Evolutionary conservation across 129 eudicot genomes (phyloP).

Genomic region (Artemisia annua): DNA sequence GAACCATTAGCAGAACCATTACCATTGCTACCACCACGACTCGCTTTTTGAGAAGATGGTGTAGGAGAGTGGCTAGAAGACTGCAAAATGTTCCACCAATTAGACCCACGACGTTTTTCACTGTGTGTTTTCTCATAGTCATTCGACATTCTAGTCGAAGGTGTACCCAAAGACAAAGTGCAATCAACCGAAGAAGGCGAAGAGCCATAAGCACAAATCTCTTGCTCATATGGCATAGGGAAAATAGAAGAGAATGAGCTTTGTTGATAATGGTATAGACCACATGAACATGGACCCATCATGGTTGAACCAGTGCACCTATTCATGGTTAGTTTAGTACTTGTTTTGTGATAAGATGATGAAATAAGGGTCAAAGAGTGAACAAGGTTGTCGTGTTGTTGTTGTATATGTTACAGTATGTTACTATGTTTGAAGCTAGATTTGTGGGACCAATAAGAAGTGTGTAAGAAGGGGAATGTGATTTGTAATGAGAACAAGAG

Average conservation of each 20-base stretch:
- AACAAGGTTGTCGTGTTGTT: not conserved
- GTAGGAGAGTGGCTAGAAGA: slow-evolving; percentile 33
- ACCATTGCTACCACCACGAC: slow-evolving; percentile 31
- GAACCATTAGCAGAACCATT: slow-evolving; percentile 22
- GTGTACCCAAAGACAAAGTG: slow-evolving; percentile 86
- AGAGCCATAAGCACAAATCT: slow-evolving; percentile 30
- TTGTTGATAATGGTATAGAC: slow-evolving; percentile 34
- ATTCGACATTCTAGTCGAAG: slow-evolving; percentile 55
- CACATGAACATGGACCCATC: slow-evolving; percentile 58
- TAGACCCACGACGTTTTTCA: slow-evolving; percentile 46
- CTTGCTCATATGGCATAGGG: slow-evolving; percentile 50
- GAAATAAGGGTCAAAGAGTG: slow-evolving; percentile 37
- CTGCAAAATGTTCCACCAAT: slow-evolving; percentile 78
- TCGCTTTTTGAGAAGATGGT: slow-evolving; percentile 33
- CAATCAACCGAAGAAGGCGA: slow-evolving; percentile 72
- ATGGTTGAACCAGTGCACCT: slow-evolving; percentile 42
- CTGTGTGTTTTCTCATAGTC: slow-evolving; percentile 20
- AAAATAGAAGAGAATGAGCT: slow-evolving; percentile 34
- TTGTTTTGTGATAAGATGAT: not conserved
- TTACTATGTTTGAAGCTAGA: slow-evolving; percentile 6
- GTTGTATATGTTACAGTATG: not conserved
- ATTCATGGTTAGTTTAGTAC: slow-evolving; percentile 38
- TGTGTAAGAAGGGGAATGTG: slow-evolving; percentile 27
- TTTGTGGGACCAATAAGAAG: slow-evolving; percentile 19
- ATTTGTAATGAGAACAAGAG: slow-evolving; percentile 23